phyloP scores from a whole-genome alignment of 805 yeast species.

The Wickerhamiella azymoides region DNA sequence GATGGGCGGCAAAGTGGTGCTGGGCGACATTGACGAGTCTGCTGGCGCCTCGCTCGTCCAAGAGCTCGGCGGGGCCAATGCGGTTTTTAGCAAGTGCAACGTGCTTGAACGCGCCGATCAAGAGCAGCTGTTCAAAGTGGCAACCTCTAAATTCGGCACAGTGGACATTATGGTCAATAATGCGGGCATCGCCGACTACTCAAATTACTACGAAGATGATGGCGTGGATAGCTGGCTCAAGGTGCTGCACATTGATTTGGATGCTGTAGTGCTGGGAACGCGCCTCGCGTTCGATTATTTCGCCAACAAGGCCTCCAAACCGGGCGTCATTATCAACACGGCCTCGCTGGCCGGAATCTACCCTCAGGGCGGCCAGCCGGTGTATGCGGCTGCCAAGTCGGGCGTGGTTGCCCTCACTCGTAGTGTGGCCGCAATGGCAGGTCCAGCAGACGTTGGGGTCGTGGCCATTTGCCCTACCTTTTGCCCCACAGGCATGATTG shows the following conservation, averaged over 20 bases:
- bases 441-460: neutral
- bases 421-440: neutral
- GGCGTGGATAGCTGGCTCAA: conserved; percentile 25
- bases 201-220: conserved; percentile 38
- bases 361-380: conserved; percentile 8
- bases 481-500: conserved; percentile 7
- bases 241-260: conserved; percentile 3
- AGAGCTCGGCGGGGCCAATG: conserved; percentile 2
- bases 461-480: conserved; percentile 7
- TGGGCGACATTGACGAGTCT: conserved; percentile 50
- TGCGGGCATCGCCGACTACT: conserved; percentile 63
- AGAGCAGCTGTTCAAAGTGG: conserved; percentile 38
- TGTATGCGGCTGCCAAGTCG: conserved; percentile 5
- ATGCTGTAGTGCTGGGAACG: conserved; percentile 4
- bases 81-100: conserved; percentile 3
- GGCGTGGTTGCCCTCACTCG: conserved; percentile 5
- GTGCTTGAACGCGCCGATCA: conserved; percentile 3
- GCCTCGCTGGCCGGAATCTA: conserved; percentile 8
- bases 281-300: conserved; percentile 8
- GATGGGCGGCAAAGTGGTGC: conserved; percentile 88
- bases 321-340: conserved; percentile 6
- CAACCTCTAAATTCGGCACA: conserved; percentile 60
- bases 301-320: conserved; percentile 4
- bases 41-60: neutral
- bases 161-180: conserved; percentile 80